phyloP scores from a whole-genome alignment of 129 eudicot genomes.

The Saposhnikovia divaricata region DNA sequence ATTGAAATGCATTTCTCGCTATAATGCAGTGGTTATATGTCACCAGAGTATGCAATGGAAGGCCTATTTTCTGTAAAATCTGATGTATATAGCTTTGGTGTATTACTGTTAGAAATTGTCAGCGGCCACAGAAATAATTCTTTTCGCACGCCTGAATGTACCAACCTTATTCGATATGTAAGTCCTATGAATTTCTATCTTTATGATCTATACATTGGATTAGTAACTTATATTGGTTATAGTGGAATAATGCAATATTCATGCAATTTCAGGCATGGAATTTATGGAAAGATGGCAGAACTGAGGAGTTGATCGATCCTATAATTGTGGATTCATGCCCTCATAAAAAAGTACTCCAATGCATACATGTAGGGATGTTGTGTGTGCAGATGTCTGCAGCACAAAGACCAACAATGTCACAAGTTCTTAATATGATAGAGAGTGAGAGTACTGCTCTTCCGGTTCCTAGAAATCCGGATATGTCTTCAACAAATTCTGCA shows the following conservation, averaged over 20 bases:
- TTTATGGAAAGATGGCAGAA: constrained; percentile 54
- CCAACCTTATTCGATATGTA: constrained; percentile 53
- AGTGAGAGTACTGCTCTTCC: constrained; percentile 58
- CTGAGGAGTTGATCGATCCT: constrained; percentile 52
- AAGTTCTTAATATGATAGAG: constrained; percentile 79
- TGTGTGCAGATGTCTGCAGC: constrained; percentile 69
- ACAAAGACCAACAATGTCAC: constrained; percentile 70
- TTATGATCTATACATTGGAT: not conserved
- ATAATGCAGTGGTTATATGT: constrained; percentile 13
- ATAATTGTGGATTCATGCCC: constrained; percentile 26
- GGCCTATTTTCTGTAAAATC: constrained; percentile 13
- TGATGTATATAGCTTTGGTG: constrained; percentile 55
- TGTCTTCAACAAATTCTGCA: constrained; percentile 37
- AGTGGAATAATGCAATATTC: not conserved
- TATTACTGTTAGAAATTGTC: constrained; percentile 47
- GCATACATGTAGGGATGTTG: constrained; percentile 65
- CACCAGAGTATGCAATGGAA: constrained; percentile 15
- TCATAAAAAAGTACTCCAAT: constrained; percentile 43
- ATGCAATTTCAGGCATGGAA: constrained; percentile 64
- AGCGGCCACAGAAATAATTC: constrained; percentile 44
- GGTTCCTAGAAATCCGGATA: constrained; percentile 47
- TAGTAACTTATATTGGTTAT: not conserved
- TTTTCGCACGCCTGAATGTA: constrained; percentile 29
- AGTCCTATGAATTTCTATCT: constrained; percentile 8
- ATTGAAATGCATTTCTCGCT: not conserved